phyloP scores from a whole-genome alignment of 2,329 filamentous ascomycete species.

The Ophiocordyceps polyrhachis-furcata region DNA sequence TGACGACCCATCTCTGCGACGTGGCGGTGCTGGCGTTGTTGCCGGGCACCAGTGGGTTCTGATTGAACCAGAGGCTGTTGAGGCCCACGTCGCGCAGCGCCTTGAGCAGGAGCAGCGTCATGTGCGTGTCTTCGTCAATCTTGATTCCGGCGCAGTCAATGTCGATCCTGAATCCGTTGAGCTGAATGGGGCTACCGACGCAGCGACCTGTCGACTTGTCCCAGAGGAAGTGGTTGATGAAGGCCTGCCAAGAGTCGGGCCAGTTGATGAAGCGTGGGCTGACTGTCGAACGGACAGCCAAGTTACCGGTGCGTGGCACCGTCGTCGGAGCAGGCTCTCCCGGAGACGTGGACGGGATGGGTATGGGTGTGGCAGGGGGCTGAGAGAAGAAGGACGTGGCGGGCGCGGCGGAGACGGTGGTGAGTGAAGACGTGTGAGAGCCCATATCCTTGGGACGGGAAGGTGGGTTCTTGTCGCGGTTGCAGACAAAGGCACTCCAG shows the following conservation, averaged over 20 bases:
- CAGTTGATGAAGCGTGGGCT: constrained; percentile 22
- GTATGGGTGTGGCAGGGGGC: constrained; percentile 8
- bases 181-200: constrained; percentile 13
- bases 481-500: constrained; percentile 23
- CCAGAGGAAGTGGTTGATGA: constrained; percentile 22
- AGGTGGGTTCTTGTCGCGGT: constrained; percentile 15
- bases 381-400: constrained; percentile 15
- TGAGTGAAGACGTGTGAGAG: constrained; percentile 15
- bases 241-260: constrained; percentile 18
- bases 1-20: constrained; percentile 17
- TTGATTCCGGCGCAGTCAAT: constrained; percentile 18
- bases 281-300: constrained; percentile 14
- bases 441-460: constrained; percentile 17
- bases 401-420: constrained; percentile 13
- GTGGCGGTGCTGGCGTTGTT: constrained; percentile 12
- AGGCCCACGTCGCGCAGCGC: constrained; percentile 18
- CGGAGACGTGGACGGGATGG: constrained; percentile 7
- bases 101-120: constrained; percentile 20
- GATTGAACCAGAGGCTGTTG: constrained; percentile 21
- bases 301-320: constrained; percentile 10
- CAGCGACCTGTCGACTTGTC: constrained; percentile 18
- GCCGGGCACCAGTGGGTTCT: constrained; percentile 18
- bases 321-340: constrained; percentile 13
- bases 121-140: constrained; percentile 19
- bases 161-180: constrained; percentile 17